These are phyloP conservation scores for Raddia guianensis DNA, from an alignment of 176 grass and related monocot genomes.

Conservation along the genomic window DNA sequence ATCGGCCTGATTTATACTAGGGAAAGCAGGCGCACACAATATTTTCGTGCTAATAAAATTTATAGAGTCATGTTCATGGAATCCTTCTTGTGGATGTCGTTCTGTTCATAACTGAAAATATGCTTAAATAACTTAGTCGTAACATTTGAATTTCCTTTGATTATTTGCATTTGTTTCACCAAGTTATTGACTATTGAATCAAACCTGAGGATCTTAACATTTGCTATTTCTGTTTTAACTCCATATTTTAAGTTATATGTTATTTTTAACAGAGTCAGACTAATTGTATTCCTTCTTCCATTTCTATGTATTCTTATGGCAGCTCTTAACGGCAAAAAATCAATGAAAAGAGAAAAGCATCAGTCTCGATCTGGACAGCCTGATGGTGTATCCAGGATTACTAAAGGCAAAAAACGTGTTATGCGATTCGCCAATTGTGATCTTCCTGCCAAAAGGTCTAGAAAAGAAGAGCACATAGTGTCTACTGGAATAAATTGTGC, in stretches of 20 bases:
- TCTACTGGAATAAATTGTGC: neutral
- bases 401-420: conserved; percentile 36
- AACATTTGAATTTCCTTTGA: neutral
- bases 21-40: neutral
- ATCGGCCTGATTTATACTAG: neutral
- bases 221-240: neutral
- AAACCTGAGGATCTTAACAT: neutral
- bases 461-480: conserved; percentile 32
- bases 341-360: conserved; percentile 26
- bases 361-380: conserved; percentile 10
- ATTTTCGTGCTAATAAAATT: neutral
- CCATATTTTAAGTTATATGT: neutral
- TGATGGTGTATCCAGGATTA: conserved; percentile 24
- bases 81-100: neutral
- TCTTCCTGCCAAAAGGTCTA: conserved; percentile 37
- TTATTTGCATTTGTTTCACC: neutral
- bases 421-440: conserved; percentile 38
- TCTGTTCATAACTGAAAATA: neutral
- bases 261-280: neutral
- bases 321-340: conserved; percentile 48
- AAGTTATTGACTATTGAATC: conserved; percentile 5
- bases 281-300: neutral
- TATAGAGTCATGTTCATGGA: neutral
- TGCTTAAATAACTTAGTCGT: conserved; percentile 1
- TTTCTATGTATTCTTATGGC: conserved; percentile 9